Evolutionary conservation across 1,139 yeast genomes (phyloP), one percentile per base, ranked within the genome.

Genomic region (Blastobotrys buckinghamii): DNA sequence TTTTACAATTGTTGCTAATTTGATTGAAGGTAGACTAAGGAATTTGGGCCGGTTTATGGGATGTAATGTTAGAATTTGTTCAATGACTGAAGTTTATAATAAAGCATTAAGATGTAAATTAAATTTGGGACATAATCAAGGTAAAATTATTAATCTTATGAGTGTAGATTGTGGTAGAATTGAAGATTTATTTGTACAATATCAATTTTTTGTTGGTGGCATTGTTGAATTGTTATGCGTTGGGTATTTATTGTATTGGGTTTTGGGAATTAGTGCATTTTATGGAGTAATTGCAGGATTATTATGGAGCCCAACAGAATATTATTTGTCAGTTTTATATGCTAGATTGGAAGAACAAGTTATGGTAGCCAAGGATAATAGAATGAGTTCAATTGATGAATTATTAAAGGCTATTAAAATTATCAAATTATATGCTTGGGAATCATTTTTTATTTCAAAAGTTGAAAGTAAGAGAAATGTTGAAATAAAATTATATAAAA

Each of bases 361-460:
- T 73, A 76, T 92, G 69, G 79, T 76, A 12, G 74, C 84, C 29
- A 89, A 97, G 17, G 98, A 92, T 67, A 78, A 79, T 65, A 82
- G 98, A 69, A 85, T 92, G 53, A 95, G 89, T 64, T 88, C 86
- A 66, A 76, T 92, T 59, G 90, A 88, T 64, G 98, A 92, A 69
- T 80, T 95, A n/a, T 80, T 92, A 59, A 95, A 85, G 68, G 84
- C 94, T 57, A 90, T 92, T 55, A 79, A 97, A 66, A 88, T 92
- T 59, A 83, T 92, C 71, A 92, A 92, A 68, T 88, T 86, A 62
- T 92, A 90, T 65, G 96, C 96, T 6, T 92, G 97, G 97, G 98
- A 92, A 67, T 76, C 79, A 37, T 82, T 83, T 59, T 90, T 90
- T 64, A 81, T 78, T 55, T 80, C 82, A 47, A 79, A 78, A 40